Evolutionary conservation across 768 basidiomycete genomes (phyloP).

Genomic region (Sarcodon sp.): DNA sequence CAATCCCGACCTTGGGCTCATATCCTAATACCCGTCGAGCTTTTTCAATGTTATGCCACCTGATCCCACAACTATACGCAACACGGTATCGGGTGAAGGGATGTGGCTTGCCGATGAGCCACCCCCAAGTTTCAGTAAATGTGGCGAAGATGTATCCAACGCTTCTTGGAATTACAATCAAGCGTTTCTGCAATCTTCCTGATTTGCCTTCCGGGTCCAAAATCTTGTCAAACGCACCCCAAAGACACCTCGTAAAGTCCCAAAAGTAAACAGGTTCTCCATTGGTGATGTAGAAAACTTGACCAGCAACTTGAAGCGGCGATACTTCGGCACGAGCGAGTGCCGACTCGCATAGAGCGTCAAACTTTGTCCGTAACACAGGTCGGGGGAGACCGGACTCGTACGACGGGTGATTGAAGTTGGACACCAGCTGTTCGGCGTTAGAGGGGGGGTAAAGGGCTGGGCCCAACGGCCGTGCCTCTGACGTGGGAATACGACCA

Average conservation of each 20-base stretch:
- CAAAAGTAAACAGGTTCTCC: constrained; percentile 95
- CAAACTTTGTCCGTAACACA: constrained; percentile 68
- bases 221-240: constrained; percentile 37
- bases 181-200: constrained; percentile 23
- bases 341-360: constrained; percentile 54
- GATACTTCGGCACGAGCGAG: constrained; percentile 37
- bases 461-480: constrained; percentile 75
- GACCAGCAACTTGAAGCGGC: constrained; percentile 77
- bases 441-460: constrained; percentile 50
- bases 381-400: constrained; percentile 31
- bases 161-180: constrained; percentile 37
- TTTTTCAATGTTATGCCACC: constrained; percentile 94
- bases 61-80: constrained; percentile 59
- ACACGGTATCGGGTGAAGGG: constrained; percentile 83
- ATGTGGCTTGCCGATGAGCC: constrained; percentile 65
- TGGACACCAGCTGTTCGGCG: constrained; percentile 40
- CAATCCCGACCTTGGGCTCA: constrained; percentile 79
- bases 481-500: constrained; percentile 63
- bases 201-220: constrained; percentile 32
- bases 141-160: constrained; percentile 64
- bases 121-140: constrained; percentile 60
- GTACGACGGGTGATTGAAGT: constrained; percentile 36
- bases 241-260: constrained; percentile 81
- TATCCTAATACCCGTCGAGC: constrained; percentile 86
- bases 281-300: constrained; percentile 94